phyloP scores from a whole-genome alignment of 192 early-diverging fungal genomes.

The Oehlia diaphana region DNA sequence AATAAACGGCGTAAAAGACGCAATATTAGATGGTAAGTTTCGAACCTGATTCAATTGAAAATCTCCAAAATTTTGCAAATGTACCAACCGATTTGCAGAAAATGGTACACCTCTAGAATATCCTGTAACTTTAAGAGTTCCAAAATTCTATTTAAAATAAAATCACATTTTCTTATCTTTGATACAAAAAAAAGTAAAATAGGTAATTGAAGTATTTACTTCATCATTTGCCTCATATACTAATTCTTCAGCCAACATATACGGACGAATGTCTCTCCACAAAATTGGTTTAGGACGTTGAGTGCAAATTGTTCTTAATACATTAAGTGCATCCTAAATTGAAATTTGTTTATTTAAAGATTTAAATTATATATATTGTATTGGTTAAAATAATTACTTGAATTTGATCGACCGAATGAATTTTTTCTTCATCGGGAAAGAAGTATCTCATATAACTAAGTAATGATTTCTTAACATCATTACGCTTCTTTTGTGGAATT shows the following conservation, averaged over 20 bases:
- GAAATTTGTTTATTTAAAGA: background rate
- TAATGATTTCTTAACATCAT: constrained; percentile 83
- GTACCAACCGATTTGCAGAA: constrained; percentile 88
- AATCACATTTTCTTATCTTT: no score
- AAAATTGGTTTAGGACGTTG: constrained; percentile 74
- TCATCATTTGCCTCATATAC: constrained; percentile 61
- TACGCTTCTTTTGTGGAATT: constrained; percentile 62
- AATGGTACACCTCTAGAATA: constrained; percentile 83
- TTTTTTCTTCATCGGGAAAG: constrained; percentile 80
- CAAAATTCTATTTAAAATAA: constrained; percentile 36
- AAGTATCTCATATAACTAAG: constrained; percentile 81
- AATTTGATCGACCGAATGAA: constrained; percentile 61
- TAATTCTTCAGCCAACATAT: constrained; percentile 81
- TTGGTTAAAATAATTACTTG: constrained; percentile 32
- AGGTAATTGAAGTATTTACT: constrained; percentile 13
- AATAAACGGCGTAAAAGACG: constrained; percentile 32
- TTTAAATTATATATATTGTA: constrained; percentile 2
- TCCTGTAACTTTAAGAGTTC: constrained; percentile 80
- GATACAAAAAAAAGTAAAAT: background rate
- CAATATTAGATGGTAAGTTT: constrained; percentile 30
- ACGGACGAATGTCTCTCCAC: constrained; percentile 88
- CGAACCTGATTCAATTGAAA: constrained; percentile 78
- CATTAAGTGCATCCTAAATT: constrained; percentile 56
- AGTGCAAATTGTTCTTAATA: constrained; percentile 75
- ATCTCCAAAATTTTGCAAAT: constrained; percentile 92